Percentiles rank a stretch among this genome's conserved stretches.
Conservation (phyloP, 2,329 filamentous ascomycete species). For the Cladosporium sp. region DNA sequence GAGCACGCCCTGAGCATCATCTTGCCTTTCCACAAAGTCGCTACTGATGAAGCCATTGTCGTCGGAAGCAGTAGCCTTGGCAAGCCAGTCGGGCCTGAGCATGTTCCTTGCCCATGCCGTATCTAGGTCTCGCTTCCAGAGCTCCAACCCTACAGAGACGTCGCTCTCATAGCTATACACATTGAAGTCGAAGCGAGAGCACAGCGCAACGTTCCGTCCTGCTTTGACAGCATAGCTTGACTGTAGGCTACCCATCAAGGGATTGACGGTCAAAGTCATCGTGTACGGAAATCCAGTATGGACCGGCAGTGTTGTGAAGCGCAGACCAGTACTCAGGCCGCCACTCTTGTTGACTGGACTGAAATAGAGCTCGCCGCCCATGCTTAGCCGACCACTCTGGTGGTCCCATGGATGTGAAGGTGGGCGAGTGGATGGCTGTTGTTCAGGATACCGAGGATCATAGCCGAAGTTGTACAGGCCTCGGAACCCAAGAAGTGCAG, state of each 20-base stretch:
- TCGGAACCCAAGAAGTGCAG: conserved; percentile 78
- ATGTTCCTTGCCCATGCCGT: conserved; percentile 43
- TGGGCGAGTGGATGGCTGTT: conserved; percentile 18
- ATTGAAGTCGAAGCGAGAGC: conserved; percentile 93
- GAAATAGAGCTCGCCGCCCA: conserved; percentile 92
- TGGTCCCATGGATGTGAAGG: conserved; percentile 47
- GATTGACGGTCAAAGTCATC: conserved; percentile 88
- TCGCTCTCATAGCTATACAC: conserved; percentile 97
- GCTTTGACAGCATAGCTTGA: conserved; percentile 90
- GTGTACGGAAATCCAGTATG: conserved; percentile 86
- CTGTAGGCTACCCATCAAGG: conserved; percentile 87
- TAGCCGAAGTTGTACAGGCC: conserved; percentile 93
- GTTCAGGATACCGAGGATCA: conserved; percentile 48
- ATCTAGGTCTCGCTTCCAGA: conserved; percentile 58
- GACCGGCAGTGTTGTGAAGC: conserved; percentile 81
- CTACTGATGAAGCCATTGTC: conserved; percentile 17
- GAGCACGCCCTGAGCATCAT: conserved; percentile 77
- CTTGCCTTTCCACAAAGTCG: conserved; percentile 38
- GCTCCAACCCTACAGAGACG: conserved; percentile 83
- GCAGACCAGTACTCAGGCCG: conserved; percentile 79
- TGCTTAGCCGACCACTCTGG: conserved; percentile 78
- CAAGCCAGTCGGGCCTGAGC: conserved; percentile 40
- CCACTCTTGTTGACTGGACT: conserved; percentile 91
- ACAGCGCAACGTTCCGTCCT: conserved; percentile 75
- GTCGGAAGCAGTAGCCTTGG: conserved; percentile 12